These are phyloP conservation scores for Aspergillus pseudoviridinutans DNA, from an alignment of 2,329 filamentous ascomycete species.

Conservation along the genomic window DNA sequence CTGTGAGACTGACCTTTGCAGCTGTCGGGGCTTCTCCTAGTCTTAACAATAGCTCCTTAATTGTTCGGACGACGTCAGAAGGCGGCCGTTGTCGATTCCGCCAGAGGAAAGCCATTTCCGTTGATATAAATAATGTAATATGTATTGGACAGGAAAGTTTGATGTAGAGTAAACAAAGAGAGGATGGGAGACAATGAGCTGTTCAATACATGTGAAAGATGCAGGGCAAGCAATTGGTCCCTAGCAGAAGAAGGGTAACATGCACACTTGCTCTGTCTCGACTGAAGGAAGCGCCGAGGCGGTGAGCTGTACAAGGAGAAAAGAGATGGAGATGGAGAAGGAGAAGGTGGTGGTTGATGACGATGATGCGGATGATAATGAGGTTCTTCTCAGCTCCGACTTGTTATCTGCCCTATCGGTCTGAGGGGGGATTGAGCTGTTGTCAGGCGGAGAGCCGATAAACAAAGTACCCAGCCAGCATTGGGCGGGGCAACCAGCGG, in stretches of 20 bases:
- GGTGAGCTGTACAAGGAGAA: background rate
- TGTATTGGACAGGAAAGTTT: constrained; percentile 1
- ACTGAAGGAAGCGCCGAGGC: background rate
- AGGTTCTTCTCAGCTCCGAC: background rate
- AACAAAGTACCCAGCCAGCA: constrained; percentile 15
- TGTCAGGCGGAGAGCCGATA: constrained; percentile 12
- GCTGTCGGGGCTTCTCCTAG: constrained; percentile 56
- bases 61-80: constrained; percentile 58
- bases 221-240: background rate
- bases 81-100: constrained; percentile 59
- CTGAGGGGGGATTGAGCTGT: constrained; percentile 4
- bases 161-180: background rate
- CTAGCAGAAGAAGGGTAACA: constrained; percentile 1
- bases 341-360: background rate
- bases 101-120: constrained; percentile 65
- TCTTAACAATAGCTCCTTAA: constrained; percentile 60
- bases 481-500: constrained; percentile 16
- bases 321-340: background rate
- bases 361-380: background rate
- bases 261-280: background rate
- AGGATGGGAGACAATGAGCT: background rate
- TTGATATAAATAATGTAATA: constrained; percentile 11
- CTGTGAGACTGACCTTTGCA: constrained; percentile 48
- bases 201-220: background rate
- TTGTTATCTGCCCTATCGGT: constrained; percentile 5